These are phyloP conservation scores for Euclidium syriacum DNA, from an alignment of 345 rosid species.

Conservation along the genomic window DNA sequence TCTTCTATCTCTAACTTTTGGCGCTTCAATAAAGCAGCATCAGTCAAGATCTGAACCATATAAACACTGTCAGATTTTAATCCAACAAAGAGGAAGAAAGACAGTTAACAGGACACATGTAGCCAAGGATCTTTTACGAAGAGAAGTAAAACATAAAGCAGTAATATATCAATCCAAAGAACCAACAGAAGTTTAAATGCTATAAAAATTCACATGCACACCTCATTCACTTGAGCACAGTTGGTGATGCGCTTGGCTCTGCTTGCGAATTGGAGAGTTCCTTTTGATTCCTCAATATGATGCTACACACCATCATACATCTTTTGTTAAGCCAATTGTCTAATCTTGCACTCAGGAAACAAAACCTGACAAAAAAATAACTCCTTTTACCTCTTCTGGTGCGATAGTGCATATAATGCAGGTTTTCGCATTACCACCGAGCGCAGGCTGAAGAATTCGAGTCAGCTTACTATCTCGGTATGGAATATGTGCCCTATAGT, in stretches of 20 bases:
- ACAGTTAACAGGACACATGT: neutral
- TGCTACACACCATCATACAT: slow-evolving; percentile 35
- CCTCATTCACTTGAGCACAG: slow-evolving; percentile 98
- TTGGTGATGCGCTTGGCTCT: slow-evolving; percentile 94
- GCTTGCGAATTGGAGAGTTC: slow-evolving; percentile 92
- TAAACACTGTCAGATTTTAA: slow-evolving; percentile 24
- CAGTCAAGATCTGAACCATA: slow-evolving; percentile 71
- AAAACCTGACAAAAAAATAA: neutral
- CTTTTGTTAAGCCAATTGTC: neutral
- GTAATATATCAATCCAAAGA: neutral
- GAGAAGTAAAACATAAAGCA: neutral
- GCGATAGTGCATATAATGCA: slow-evolving; percentile 95
- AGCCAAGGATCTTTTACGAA: neutral
- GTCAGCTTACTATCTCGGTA: slow-evolving; percentile 98
- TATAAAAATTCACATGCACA: slow-evolving; percentile 17
- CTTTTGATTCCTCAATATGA: slow-evolving; percentile 94
- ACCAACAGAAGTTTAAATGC: neutral
- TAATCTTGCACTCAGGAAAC: neutral
- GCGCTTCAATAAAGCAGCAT: slow-evolving; percentile 85
- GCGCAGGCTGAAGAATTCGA: slow-evolving; percentile 96
- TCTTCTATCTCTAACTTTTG: slow-evolving; percentile 97
- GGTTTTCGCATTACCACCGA: slow-evolving; percentile 96
- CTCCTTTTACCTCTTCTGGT: slow-evolving; percentile 81
- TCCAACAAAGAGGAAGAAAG: neutral
- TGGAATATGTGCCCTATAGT: slow-evolving; percentile 85